Base-by-base conservation (phyloP, 2,329 filamentous ascomycete genomes). In the Ophiostoma quercus region DNA sequence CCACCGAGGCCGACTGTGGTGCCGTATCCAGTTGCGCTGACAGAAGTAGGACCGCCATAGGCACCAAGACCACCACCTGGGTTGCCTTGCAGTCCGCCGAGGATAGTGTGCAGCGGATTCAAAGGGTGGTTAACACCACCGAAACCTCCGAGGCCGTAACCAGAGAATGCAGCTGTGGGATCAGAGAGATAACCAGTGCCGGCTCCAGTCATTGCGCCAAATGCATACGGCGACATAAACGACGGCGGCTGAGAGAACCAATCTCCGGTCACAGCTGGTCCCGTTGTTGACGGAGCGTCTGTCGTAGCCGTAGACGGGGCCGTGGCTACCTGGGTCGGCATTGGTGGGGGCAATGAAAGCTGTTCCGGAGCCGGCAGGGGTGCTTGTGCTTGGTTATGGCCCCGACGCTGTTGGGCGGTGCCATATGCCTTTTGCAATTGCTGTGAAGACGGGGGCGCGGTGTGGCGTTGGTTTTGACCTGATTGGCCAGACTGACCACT, bases 221-320 rank as follows among this genome's bases (percentile, higher is more conserved):
- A 85, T 7, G 80, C 77, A 70, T 85, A 85, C 0, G 84, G 84
- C 1, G 84, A 83, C 67, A 86, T 83, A 73, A 86, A 84, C 0
- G 82, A 83, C 0, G 83, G 78, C 8, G 83, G 83, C 0, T 83
- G 82, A 12, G 80, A 82, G 77, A 85, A 86, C 85, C 85, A 87
- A 71, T 82, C 79, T 5, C 62, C 62, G 5, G 25, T 6, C 12
- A 39, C 5, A 7, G 39, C 4, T 1, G 39, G 6, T 79, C 79
- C 3, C 7, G 78, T 79, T 0, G 79, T 78, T 29, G 84, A 65
- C 19, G 34, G 19, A 5, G 34, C 8, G 25, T 65, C 79, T 1
- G 65, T 32, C 22, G 68, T 25, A 3, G 22, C 22, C 19, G 32
- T 12, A 37, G 62, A 39, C 19, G 62, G 29, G 11, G 41, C 25